These are phyloP conservation scores for Candida golubevii DNA, from an alignment of 805 yeast genomes.

Conservation along the genomic window DNA sequence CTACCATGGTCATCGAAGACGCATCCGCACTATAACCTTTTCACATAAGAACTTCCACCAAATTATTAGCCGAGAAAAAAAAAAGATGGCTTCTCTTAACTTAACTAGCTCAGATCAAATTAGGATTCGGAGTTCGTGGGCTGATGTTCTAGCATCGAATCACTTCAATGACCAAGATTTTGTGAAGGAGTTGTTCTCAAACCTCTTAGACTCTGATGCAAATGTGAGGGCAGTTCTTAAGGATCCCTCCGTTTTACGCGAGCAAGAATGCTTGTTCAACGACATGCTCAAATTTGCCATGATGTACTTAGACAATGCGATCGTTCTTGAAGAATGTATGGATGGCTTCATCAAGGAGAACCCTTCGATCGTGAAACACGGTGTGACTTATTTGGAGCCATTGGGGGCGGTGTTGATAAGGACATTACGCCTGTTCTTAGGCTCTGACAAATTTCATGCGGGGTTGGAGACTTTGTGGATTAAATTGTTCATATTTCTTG, in stretches of 20 bases:
- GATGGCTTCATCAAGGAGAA: constrained; percentile 30
- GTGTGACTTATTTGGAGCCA: constrained; percentile 34
- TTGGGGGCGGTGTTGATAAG: constrained; percentile 38
- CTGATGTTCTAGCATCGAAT: constrained; percentile 24
- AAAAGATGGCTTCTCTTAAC: constrained; percentile 8
- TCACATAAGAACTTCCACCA: too few relatives aligned
- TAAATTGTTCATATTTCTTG: constrained; percentile 35
- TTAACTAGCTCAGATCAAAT: constrained; percentile 16
- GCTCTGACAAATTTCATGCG: constrained; percentile 25
- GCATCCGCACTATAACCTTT: too few relatives aligned
- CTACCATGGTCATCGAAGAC: too few relatives aligned
- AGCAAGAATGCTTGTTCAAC: constrained; percentile 33
- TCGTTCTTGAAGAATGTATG: constrained; percentile 31
- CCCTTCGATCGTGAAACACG: constrained; percentile 20
- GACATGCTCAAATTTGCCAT: constrained; percentile 33
- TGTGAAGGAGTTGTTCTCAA: constrained; percentile 28
- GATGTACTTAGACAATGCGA: constrained; percentile 26
- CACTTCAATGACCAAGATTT: constrained; percentile 29
- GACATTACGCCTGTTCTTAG: constrained; percentile 36
- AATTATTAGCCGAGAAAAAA: neutral
- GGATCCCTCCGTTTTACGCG: constrained; percentile 19
- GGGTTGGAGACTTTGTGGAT: constrained; percentile 37
- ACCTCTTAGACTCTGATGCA: constrained; percentile 31
- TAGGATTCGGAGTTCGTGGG: constrained; percentile 32
- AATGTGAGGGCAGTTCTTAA: constrained; percentile 21